These are phyloP conservation scores for Endocalyx cinctus DNA, from an alignment of 2,329 filamentous ascomycete species.

Conservation along the genomic window DNA sequence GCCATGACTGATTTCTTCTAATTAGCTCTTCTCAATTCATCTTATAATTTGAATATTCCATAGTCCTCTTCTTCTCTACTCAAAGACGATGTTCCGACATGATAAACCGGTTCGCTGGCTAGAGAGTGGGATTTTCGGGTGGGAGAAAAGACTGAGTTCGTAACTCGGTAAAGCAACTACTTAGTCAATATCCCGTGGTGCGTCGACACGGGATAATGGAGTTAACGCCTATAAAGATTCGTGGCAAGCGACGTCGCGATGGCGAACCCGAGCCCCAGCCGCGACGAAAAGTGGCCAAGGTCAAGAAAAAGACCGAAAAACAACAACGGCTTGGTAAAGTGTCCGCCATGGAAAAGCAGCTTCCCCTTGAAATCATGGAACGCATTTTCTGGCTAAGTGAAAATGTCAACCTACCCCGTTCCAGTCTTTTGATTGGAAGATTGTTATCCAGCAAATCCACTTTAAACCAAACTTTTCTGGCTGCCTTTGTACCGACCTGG, in stretches of 20 bases:
- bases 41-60: too few relatives aligned
- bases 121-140: too few relatives aligned
- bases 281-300: background rate
- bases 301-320: conserved; percentile 4
- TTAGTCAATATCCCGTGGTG: too few relatives aligned
- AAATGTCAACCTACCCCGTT: conserved; percentile 43
- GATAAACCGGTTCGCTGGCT: too few relatives aligned
- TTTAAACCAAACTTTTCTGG: conserved; percentile 28
- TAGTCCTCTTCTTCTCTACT: too few relatives aligned
- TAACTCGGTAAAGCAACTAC: too few relatives aligned
- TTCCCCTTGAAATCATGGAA: conserved; percentile 52
- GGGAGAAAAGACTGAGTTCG: too few relatives aligned
- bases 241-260: conserved; percentile 38
- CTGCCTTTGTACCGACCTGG: conserved; percentile 38
- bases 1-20: too few relatives aligned
- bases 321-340: conserved; percentile 10
- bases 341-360: conserved; percentile 26
- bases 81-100: too few relatives aligned
- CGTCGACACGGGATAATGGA: conserved; percentile 39
- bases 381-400: conserved; percentile 45
- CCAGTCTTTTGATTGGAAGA: conserved; percentile 39
- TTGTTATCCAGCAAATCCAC: conserved; percentile 38
- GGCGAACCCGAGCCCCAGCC: conserved; percentile 11
- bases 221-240: conserved; percentile 44
- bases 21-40: too few relatives aligned